Percentiles rank a stretch among this genome's conserved stretches.
phyloP scores from a whole-genome alignment of 2,329 filamentous ascomycete species.

The Macrophomina tecta region DNA sequence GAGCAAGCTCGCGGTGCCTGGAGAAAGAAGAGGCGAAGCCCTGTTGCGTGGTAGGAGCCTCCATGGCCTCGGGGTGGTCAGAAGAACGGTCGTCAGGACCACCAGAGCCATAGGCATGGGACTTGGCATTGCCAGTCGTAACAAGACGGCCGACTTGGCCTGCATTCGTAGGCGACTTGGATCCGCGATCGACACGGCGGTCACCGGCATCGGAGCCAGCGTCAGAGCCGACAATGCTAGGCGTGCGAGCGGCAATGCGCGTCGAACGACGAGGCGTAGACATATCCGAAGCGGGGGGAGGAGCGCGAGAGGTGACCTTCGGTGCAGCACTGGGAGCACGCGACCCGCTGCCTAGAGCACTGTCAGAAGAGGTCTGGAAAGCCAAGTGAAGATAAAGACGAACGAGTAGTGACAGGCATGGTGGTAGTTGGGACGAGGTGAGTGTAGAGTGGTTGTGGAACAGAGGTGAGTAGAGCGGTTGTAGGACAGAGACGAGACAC shows the following conservation, averaged over 20 bases:
- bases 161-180: slow-evolving; percentile 8
- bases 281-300: neutral
- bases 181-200: neutral
- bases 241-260: slow-evolving; percentile 1
- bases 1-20: neutral
- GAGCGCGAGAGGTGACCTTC: neutral
- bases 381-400: neutral
- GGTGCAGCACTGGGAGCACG: neutral
- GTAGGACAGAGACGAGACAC: neutral
- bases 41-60: neutral
- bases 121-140: neutral
- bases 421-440: neutral
- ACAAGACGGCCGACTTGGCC: slow-evolving; percentile 5
- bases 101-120: slow-evolving; percentile 13
- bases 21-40: neutral
- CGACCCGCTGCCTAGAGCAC: neutral
- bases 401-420: slow-evolving; percentile 9
- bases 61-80: neutral
- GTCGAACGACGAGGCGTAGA: slow-evolving; percentile 16
- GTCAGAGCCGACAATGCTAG: slow-evolving; percentile 11
- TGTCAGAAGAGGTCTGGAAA: neutral
- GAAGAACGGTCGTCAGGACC: neutral
- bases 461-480: neutral
- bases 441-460: neutral
- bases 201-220: slow-evolving; percentile 2